Evolutionary conservation across 768 basidiomycete genomes (phyloP).

Genomic region (Podaxis mareebaensis): DNA sequence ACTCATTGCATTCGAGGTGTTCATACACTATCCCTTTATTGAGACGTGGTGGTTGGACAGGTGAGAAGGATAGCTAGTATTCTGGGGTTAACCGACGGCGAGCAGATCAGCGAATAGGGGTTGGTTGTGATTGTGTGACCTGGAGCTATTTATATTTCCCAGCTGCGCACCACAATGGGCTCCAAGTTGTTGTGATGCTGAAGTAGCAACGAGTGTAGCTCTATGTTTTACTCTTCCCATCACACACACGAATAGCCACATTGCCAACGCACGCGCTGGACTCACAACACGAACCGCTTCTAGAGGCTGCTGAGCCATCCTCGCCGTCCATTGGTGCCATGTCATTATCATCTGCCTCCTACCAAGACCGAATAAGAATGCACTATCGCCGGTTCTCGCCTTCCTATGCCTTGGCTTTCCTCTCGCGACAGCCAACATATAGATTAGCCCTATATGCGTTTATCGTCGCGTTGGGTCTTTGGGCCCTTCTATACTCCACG

Average conservation of each 20-base stretch:
- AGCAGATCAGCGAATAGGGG: neutral
- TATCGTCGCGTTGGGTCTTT: constrained; percentile 28
- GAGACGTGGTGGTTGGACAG: too few species aligned
- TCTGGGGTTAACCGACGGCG: too few species aligned
- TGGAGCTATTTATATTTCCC: neutral
- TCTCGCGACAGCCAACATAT: constrained; percentile 27
- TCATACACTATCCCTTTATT: too few species aligned
- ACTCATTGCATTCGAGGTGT: too few species aligned
- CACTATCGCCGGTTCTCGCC: constrained; percentile 13
- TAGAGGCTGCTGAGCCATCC: constrained; percentile 7
- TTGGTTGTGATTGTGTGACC: neutral
- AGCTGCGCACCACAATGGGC: neutral
- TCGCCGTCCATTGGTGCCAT: neutral
- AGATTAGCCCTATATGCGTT: constrained; percentile 31
- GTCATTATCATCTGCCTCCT: neutral
- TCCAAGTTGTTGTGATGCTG: constrained; percentile 8
- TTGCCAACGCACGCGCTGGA: neutral
- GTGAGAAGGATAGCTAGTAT: too few species aligned
- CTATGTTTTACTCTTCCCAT: constrained; percentile 1
- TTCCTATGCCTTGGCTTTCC: constrained; percentile 1
- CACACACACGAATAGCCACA: neutral
- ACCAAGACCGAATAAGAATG: constrained; percentile 12
- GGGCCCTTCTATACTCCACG: constrained; percentile 26
- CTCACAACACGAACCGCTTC: neutral
- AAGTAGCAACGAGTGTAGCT: neutral